These are phyloP conservation scores for Lachnellula cervina DNA, from an alignment of 2,329 filamentous ascomycete species.

Conservation along the genomic window DNA sequence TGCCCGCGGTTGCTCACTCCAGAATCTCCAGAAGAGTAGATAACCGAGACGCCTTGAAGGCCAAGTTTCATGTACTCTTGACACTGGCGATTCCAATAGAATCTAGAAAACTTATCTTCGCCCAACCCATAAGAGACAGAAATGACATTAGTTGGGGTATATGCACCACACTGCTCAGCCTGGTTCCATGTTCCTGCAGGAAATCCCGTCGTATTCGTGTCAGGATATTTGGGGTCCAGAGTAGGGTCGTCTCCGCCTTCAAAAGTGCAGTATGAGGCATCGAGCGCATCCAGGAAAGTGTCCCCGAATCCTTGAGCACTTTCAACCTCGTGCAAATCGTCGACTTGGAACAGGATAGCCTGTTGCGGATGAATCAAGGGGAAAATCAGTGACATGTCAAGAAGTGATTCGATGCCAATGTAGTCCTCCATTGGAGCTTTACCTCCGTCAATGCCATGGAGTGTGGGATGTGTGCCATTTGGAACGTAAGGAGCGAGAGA, in stretches of 20 bases:
- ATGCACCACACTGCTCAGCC: slow-evolving; percentile 28
- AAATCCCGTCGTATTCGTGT: slow-evolving; percentile 17
- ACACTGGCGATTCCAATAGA: slow-evolving; percentile 49
- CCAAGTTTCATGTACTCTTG: slow-evolving; percentile 48
- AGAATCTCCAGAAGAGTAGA: slow-evolving; percentile 44
- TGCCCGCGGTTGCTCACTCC: slow-evolving; percentile 36
- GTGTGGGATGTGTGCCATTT: slow-evolving; percentile 34
- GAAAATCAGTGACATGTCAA: slow-evolving; percentile 33
- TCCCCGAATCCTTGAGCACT: slow-evolving; percentile 31
- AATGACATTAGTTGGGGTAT: slow-evolving; percentile 36
- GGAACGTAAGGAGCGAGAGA: slow-evolving; percentile 30
- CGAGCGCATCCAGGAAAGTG: slow-evolving; percentile 17
- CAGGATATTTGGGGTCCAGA: slow-evolving; percentile 39
- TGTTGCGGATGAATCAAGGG: slow-evolving; percentile 42
- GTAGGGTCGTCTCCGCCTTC: slow-evolving; percentile 33
- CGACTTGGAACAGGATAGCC: slow-evolving; percentile 39
- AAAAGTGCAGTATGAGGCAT: slow-evolving; percentile 38
- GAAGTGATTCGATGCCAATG: slow-evolving; percentile 35
- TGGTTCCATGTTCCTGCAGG: background rate
- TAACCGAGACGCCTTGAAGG: slow-evolving; percentile 40
- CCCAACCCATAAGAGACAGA: slow-evolving; percentile 49
- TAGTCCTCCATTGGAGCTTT: slow-evolving; percentile 27
- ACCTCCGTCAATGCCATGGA: slow-evolving; percentile 37
- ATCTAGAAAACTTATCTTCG: slow-evolving; percentile 47
- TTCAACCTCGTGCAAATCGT: slow-evolving; percentile 35